Conservation (phyloP, 352 stramenopile species). For the Phytopythium ostracodes region DNA sequence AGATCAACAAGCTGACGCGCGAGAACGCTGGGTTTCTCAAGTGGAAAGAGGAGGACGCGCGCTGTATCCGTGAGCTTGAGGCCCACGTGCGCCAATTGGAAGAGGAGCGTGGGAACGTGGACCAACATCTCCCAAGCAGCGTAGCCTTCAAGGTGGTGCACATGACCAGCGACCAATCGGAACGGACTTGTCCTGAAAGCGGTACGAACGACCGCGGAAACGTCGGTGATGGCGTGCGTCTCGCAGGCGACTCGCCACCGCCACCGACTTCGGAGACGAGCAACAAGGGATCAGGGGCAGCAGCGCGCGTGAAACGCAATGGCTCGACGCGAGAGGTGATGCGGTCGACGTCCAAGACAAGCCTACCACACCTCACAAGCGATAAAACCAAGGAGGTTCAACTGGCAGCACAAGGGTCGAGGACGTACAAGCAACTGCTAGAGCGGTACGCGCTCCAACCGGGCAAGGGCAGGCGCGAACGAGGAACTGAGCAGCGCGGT, state of each 20-base stretch:
- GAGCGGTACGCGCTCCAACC: constrained; percentile 31
- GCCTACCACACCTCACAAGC: neutral
- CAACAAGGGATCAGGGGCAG: neutral
- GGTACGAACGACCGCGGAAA: neutral
- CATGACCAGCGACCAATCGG: neutral
- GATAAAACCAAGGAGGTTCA: neutral
- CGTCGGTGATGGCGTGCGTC: neutral
- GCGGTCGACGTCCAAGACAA: constrained; percentile 2
- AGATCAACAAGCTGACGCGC: constrained; percentile 41
- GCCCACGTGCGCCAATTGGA: constrained; percentile 40
- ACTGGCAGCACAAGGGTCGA: neutral
- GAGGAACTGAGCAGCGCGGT: neutral
- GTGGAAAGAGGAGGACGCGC: constrained; percentile 55
- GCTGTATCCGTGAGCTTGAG: constrained; percentile 50
- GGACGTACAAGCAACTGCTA: constrained; percentile 33
- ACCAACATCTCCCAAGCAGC: neutral
- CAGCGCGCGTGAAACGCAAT: neutral
- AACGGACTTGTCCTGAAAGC: neutral
- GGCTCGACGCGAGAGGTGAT: neutral
- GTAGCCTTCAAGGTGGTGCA: neutral
- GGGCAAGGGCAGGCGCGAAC: constrained; percentile 12
- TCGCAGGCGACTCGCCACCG: neutral
- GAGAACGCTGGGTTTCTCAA: constrained; percentile 62
- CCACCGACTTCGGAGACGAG: neutral
- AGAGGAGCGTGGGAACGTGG: neutral